Conservation (phyloP, 352 stramenopile species). For the Phytophthora cajani region DNA sequence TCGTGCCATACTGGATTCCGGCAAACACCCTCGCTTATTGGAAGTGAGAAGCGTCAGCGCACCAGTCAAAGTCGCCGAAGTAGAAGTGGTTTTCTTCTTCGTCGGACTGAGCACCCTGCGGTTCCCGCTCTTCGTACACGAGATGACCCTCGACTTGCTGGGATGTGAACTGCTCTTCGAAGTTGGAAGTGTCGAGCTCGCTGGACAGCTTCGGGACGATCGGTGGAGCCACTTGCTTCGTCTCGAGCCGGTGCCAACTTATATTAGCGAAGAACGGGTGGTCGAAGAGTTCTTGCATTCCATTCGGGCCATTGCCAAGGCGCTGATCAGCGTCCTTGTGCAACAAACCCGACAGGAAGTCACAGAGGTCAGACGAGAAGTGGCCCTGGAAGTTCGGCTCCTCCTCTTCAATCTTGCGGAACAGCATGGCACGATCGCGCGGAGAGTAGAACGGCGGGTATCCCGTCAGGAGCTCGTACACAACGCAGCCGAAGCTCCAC, state of each 20-base stretch:
- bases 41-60: constrained; percentile 57
- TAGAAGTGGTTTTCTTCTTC: constrained; percentile 44
- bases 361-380: constrained; percentile 71
- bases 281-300: constrained; percentile 77
- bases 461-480: constrained; percentile 86
- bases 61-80: constrained; percentile 86
- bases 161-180: constrained; percentile 77
- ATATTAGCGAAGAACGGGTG: constrained; percentile 80
- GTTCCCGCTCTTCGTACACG: constrained; percentile 61
- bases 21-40: constrained; percentile 18
- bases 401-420: constrained; percentile 96
- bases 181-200: constrained; percentile 73
- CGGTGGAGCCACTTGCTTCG: constrained; percentile 75
- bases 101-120: constrained; percentile 26
- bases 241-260: constrained; percentile 79
- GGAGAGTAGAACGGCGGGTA: constrained; percentile 94
- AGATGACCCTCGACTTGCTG: constrained; percentile 70
- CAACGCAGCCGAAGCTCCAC: constrained; percentile 91
- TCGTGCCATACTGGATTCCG: neutral
- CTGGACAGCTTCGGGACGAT: constrained; percentile 55
- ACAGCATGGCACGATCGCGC: constrained; percentile 92
- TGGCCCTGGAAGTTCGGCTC: constrained; percentile 93
- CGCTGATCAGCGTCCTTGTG: constrained; percentile 68
- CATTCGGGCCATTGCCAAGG: constrained; percentile 57
- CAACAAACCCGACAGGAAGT: constrained; percentile 67